Base-by-base conservation (phyloP, 306 rosid species). In the Datisca glomerata region DNA sequence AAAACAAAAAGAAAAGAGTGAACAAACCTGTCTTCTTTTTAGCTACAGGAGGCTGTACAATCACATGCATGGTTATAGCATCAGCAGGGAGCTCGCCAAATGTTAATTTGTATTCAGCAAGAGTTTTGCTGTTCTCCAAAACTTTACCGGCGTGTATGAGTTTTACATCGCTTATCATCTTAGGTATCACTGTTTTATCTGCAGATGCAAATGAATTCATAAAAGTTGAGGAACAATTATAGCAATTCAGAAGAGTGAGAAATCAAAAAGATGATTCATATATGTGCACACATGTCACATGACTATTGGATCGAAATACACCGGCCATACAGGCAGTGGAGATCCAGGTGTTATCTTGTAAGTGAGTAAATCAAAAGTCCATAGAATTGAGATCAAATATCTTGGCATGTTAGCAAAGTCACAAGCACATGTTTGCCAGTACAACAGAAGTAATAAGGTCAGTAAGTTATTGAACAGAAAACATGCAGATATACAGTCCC, bases 131-230 rank as follows among this genome's bases (percentile, higher is more conserved):
- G 49, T 72, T 75, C 52, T 74, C 85, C 68, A 82, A 63, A 64
- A 82, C 47, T 69, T 53, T 78, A 37, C 89, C 85, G 0, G 76
- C 84, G 36, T 77, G 85, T 43, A 82, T 74, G 55, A 74, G 71
- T 56, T 74, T 78, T 47, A 82, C 25, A 29, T 82, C 89, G 42
- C 56, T 65, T 24, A 59, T 58, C 29, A 76, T 60, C 57, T 69
- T 82, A 24, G 89, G 94, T 18, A 51, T 54, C 34, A 67, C 50
- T 43, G 66, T 61, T 64, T 75, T 82, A 12, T 66, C 89, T 82
- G 76, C 43, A 53, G 18, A 55, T n/a, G 20, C 12, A 59, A 59
- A 53, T 22, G 47, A 57, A 7, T 8, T 24, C 25, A n/a, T n/a
- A n/a, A n/a, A n/a, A n/a, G n/a, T n/a, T n/a, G n/a, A n/a, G 60